Base-by-base conservation (phyloP, 306 rosid genomes). In the Lupinus albus region DNA sequence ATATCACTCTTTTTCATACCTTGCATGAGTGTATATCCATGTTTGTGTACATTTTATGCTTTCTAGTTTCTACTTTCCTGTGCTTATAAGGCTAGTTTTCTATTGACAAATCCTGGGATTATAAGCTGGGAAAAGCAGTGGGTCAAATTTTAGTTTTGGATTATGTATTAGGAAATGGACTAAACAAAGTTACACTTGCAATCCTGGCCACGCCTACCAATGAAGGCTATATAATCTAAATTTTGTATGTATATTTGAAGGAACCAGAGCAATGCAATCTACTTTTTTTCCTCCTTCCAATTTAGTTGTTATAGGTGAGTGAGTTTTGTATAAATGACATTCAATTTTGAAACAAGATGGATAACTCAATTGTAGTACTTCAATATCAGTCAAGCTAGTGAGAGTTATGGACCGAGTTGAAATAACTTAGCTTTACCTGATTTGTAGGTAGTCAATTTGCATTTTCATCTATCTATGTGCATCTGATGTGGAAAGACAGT, bases 301-400 rank as follows among this genome's bases (percentile, higher is more conserved):
- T 49, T 79, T 67, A 14, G 55, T 11, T 44, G n/a, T 59, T 62
- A 61, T 64, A 33, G 45, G 65, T 56, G 46, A 63, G 44, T 67
- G 25, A 16, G 12, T 10, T 58, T 70, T 3, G 53, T 59, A 44
- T 33, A 10, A 18, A 39, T 62, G 42, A 52, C 16, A 64, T 61
- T 44, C 62, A 33, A 62, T 72, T 36, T 47, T 60, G 45, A 71
- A 60, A 3, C 71, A 50, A 8, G 49, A 28, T 15, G 55, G 61
- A 25, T 52, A 41, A 53, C 55, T 17, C 30, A 12, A 28, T 63
- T 32, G 55, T 42, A 14, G 42, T 20, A 20, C 33, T 18, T 63
- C 70, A 25, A 18, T 8, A 18, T 8, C 11, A 36, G 61, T 74
- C 42, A 49, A 63, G 48, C 64, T 57, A 46, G 12, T n/a, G 47